Percentiles rank a stretch among this genome's conserved stretches.
Evolutionary conservation across 192 early-diverging fungal genomes (phyloP).

Genomic region (Podila horticola): DNA sequence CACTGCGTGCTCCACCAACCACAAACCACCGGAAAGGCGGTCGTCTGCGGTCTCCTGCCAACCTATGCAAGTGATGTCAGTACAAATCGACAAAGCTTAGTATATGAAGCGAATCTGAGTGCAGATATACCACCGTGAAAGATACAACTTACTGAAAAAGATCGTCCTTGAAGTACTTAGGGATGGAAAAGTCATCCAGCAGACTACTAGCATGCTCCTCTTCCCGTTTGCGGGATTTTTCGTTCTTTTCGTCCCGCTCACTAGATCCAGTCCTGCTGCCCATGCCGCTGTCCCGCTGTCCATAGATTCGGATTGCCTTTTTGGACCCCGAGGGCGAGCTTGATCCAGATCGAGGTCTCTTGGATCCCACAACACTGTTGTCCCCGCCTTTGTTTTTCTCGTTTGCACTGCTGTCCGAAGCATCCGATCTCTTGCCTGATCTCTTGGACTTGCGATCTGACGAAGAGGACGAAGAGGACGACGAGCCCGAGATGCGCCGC

Average conservation of each 20-base stretch:
- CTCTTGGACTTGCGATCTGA: conserved; percentile 2
- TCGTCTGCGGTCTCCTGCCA: conserved; percentile 65
- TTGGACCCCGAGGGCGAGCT: conserved; percentile 20
- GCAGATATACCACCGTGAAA: background rate
- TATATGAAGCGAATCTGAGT: background rate
- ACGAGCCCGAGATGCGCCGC: conserved; percentile 33
- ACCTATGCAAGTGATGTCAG: conserved; percentile 9
- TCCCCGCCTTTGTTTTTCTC: background rate
- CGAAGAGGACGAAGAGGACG: conserved; percentile 21
- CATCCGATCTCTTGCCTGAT: background rate
- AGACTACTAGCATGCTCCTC: conserved; percentile 54
- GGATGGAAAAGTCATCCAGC: conserved; percentile 71
- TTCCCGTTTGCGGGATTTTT: conserved; percentile 11
- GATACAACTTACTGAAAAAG: conserved; percentile 62
- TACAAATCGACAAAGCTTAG: background rate
- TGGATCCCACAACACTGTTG: conserved; percentile 11
- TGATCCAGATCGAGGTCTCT: conserved; percentile 36
- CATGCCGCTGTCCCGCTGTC: conserved; percentile 12
- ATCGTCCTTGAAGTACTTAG: conserved; percentile 79
- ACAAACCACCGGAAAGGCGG: conserved; percentile 87
- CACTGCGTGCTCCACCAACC: conserved; percentile 73
- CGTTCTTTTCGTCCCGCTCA: background rate
- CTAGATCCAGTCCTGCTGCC: conserved; percentile 1
- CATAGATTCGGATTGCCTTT: conserved; percentile 37
- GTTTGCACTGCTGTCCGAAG: conserved; percentile 7